These are phyloP conservation scores for Coemansia sp. DNA, from an alignment of 192 early-diverging fungal species.

Conservation along the genomic window DNA sequence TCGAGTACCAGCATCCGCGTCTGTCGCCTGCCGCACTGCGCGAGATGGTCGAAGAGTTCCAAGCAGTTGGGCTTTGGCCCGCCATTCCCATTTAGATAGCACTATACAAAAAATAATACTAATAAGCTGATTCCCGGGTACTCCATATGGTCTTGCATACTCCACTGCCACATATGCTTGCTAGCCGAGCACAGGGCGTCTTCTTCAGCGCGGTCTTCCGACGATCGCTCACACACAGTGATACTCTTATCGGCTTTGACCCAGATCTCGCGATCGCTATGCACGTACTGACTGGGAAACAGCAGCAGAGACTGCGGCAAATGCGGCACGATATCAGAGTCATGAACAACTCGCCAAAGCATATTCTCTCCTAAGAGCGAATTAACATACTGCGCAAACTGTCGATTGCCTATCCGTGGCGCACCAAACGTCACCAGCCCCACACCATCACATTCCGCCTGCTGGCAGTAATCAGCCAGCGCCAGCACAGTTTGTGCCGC, in stretches of 20 bases:
- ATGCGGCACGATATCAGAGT: constrained; percentile 30
- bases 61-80: constrained; percentile 83
- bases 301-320: constrained; percentile 20
- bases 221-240: not conserved
- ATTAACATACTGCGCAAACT: constrained; percentile 37
- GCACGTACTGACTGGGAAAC: constrained; percentile 21
- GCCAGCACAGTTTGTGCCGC: constrained; percentile 42
- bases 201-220: not conserved
- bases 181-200: constrained; percentile 37
- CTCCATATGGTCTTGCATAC: constrained; percentile 29
- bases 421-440: constrained; percentile 36
- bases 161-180: constrained; percentile 24
- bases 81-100: constrained; percentile 17
- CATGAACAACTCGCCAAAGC: constrained; percentile 29
- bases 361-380: constrained; percentile 20
- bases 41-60: constrained; percentile 81
- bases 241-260: constrained; percentile 9
- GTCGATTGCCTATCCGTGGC: constrained; percentile 36
- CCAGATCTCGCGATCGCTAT: constrained; percentile 38
- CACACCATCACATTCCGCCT: not conserved
- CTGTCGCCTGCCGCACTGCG: constrained; percentile 68
- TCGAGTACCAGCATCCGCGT: constrained; percentile 59
- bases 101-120: not conserved
- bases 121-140: constrained; percentile 32
- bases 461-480: constrained; percentile 17